phyloP scores from a whole-genome alignment of 768 basidiomycete genomes.

The Naganishia onofrii region DNA sequence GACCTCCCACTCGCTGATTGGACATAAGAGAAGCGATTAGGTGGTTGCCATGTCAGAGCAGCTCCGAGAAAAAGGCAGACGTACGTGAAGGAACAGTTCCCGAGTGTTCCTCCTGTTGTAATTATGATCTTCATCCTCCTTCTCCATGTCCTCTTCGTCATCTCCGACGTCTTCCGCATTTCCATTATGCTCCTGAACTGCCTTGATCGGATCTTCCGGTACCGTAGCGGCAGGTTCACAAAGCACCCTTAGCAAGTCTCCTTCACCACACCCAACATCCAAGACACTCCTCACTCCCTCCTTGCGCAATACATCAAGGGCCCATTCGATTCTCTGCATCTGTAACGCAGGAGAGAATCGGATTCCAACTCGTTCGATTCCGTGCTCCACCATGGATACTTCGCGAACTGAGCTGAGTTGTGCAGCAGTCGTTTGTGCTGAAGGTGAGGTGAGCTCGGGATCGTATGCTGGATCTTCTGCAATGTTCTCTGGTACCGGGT shows the following conservation, averaged over 20 bases:
- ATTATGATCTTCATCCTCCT: slow-evolving; percentile 1
- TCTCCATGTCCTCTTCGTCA: slow-evolving; percentile 10
- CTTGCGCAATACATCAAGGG: slow-evolving; percentile 43
- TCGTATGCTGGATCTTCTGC: slow-evolving; percentile 32
- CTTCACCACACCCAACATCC: slow-evolving; percentile 52
- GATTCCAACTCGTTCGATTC: slow-evolving; percentile 45
- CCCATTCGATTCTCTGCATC: slow-evolving; percentile 50
- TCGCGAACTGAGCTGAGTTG: slow-evolving; percentile 34
- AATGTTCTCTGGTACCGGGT: slow-evolving; percentile 14
- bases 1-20: slow-evolving; percentile 45
- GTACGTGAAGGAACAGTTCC: slow-evolving; percentile 47
- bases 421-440: slow-evolving; percentile 20
- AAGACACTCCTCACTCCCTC: slow-evolving; percentile 47
- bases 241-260: slow-evolving; percentile 46
- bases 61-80: slow-evolving; percentile 21
- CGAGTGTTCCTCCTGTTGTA: slow-evolving; percentile 12
- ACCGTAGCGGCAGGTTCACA: slow-evolving; percentile 46
- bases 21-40: neutral
- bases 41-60: neutral
- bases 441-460: slow-evolving; percentile 29
- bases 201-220: slow-evolving; percentile 40
- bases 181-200: neutral
- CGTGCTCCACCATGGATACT: slow-evolving; percentile 48
- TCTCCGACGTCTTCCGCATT: slow-evolving; percentile 35
- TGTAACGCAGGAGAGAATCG: slow-evolving; percentile 43